phyloP scores from a whole-genome alignment of 78 protist species.

The Protostelium mycophagum region DNA sequence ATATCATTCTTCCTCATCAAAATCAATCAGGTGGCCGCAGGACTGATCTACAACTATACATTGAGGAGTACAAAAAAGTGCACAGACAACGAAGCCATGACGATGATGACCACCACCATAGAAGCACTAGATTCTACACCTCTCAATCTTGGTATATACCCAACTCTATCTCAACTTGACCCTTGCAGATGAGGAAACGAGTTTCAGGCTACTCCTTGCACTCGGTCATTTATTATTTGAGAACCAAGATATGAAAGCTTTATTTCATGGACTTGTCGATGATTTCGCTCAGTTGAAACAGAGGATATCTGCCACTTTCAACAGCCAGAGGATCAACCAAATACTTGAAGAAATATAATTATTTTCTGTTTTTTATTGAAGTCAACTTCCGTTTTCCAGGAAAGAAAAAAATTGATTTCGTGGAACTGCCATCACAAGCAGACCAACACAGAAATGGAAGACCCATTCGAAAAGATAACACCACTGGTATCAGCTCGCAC shows the following conservation, averaged over 20 bases:
- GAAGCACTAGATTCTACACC: not conserved
- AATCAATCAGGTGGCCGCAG: not conserved
- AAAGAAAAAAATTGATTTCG: too few relatives aligned
- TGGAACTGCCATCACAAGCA: too few relatives aligned
- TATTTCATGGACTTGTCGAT: not conserved
- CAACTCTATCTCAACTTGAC: not conserved
- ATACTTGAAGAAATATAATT: too few relatives aligned
- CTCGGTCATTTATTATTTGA: not conserved
- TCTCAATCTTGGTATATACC: not conserved
- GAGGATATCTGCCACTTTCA: too few relatives aligned
- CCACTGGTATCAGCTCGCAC: too few relatives aligned
- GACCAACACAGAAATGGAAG: too few relatives aligned
- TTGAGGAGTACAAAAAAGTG: not conserved
- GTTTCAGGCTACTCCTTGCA: not conserved
- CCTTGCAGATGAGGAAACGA: not conserved
- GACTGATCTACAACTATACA: not conserved
- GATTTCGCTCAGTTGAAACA: not conserved
- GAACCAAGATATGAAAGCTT: not conserved
- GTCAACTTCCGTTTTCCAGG: too few relatives aligned
- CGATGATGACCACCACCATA: not conserved
- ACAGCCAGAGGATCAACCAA: too few relatives aligned
- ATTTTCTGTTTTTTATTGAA: too few relatives aligned
- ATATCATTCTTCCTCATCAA: not conserved
- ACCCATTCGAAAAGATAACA: too few relatives aligned
- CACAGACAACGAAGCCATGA: not conserved